phyloP scores from a whole-genome alignment of 352 stramenopile genomes.

The Phytophthora chlamydospora region DNA sequence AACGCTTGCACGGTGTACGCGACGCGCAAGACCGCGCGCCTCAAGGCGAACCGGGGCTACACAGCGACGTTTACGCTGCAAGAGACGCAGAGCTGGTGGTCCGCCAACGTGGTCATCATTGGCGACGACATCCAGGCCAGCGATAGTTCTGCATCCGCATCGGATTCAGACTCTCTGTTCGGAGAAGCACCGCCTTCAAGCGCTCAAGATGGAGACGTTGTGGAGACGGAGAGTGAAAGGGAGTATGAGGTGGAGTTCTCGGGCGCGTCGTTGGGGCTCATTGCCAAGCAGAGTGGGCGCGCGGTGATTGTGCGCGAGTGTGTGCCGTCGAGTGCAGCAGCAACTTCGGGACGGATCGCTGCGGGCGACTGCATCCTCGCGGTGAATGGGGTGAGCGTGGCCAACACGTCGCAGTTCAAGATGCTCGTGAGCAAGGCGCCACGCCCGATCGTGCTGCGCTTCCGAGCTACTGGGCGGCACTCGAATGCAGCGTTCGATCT shows the following conservation, averaged over 20 bases:
- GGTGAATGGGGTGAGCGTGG: slow-evolving; percentile 70
- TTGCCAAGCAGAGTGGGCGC: slow-evolving; percentile 68
- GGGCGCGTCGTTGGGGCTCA: slow-evolving; percentile 59
- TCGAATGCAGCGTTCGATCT: slow-evolving; percentile 62
- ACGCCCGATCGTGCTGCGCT: slow-evolving; percentile 75
- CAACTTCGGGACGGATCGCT: slow-evolving; percentile 57
- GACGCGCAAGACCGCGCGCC: slow-evolving; percentile 77
- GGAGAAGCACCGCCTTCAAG: slow-evolving; percentile 17
- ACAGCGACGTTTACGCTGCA: slow-evolving; percentile 86
- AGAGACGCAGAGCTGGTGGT: slow-evolving; percentile 82
- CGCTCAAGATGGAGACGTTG: slow-evolving; percentile 2
- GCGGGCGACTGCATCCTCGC: slow-evolving; percentile 73
- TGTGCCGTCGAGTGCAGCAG: slow-evolving; percentile 56
- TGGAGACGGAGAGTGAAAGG: slow-evolving; percentile 25
- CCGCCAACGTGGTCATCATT: slow-evolving; percentile 81
- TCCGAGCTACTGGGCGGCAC: slow-evolving; percentile 52
- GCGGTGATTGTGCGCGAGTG: slow-evolving; percentile 80
- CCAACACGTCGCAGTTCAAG: slow-evolving; percentile 77
- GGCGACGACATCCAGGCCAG: slow-evolving; percentile 77
- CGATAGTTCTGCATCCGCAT: slow-evolving; percentile 21
- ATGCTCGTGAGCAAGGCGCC: slow-evolving; percentile 61
- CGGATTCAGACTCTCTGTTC: slow-evolving; percentile 38
- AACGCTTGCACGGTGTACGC: slow-evolving; percentile 85
- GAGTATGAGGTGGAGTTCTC: slow-evolving; percentile 84
- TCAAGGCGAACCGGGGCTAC: slow-evolving; percentile 81